A percentile compares a stretch with the other conserved stretches of the same genome.
Conservation (phyloP, 371 early-diverging fungal genomes). For the Mucor irregularis region DNA sequence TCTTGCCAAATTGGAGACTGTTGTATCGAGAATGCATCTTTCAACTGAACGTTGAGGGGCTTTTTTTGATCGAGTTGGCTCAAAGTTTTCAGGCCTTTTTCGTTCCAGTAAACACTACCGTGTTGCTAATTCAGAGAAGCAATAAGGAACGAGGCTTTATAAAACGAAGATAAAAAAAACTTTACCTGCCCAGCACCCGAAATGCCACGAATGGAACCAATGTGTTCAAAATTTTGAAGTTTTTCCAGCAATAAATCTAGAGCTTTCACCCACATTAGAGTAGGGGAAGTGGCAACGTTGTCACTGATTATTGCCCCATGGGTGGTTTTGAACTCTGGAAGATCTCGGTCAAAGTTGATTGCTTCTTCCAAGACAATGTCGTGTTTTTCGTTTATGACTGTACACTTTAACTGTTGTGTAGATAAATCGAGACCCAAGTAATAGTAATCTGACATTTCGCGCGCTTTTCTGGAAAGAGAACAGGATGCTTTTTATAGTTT, state of each 20-base stretch:
- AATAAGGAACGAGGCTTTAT: not conserved
- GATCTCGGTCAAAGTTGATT: constrained; percentile 58
- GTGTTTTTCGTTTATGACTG: constrained; percentile 45
- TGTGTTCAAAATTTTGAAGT: constrained; percentile 31
- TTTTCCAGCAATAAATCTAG: constrained; percentile 60
- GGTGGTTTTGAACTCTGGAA: constrained; percentile 56
- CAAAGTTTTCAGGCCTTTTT: constrained; percentile 45
- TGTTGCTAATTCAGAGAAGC: constrained; percentile 64
- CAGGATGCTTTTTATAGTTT: not conserved
- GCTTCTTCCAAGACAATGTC: constrained; percentile 46
- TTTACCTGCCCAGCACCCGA: constrained; percentile 75
- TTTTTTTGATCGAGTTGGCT: constrained; percentile 24
- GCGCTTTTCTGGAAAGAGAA: not conserved
- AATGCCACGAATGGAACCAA: constrained; percentile 51
- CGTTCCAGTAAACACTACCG: constrained; percentile 80
- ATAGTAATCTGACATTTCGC: constrained; percentile 2
- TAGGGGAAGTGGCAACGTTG: constrained; percentile 63
- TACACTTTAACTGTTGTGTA: constrained; percentile 79
- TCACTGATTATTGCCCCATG: constrained; percentile 57
- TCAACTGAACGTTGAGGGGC: constrained; percentile 55
- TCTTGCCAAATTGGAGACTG: constrained; percentile 88
- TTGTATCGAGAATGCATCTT: constrained; percentile 57
- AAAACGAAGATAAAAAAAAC: not conserved
- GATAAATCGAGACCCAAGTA: constrained; percentile 76
- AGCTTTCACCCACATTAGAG: constrained; percentile 82